Base-by-base conservation (phyloP, 345 rosid genomes). In the Garcia nutans region DNA sequence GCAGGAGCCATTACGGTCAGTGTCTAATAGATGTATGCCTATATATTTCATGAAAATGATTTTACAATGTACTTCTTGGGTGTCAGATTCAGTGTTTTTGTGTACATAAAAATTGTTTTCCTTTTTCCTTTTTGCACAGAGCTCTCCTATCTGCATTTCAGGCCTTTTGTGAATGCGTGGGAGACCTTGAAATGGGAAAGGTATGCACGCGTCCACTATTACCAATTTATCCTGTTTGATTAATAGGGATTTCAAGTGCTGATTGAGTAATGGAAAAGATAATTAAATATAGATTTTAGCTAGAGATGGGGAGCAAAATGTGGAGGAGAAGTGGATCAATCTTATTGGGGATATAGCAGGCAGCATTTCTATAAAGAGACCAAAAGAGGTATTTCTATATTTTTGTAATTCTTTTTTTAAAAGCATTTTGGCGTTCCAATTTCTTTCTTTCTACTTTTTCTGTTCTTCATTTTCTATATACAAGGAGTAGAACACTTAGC, bases 171-270 rank as follows among this genome's bases (percentile, higher is more conserved):
- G 99, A 95, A 82, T 95, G 97, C 81, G 93, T 95, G 82, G 99
- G 99, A 68, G 99, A 95, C 81, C 89, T 95, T 76, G 99, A 95
- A 87, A 93, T 95, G 99, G 97, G 97, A 70, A 95, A 95, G 99
- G 99, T 95, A 90, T 70, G 56, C 68, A 50, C 37, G 45, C 26
- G 65, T 6, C 74, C 22, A 61, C 54, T 5, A 6, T 8, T 26
- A 52, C 62, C 59, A 60, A 54, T 31, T 16, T 28, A 49, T 33
- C 45, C 59, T 72, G 47, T 60, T 33, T 33, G 37, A 33, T 33
- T 26, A 44, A 74, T 41, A 42, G 41, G 72, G 16, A 68, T 42
- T 37, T 33, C 52, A 65, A 26, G 47, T 57, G 37, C 82, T 80
- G 72, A 62, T 73, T 62, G 63, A 26, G 56, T 78, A 47, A 50